These are phyloP conservation scores for Emmonsia crescens DNA, from an alignment of 2,329 filamentous ascomycete genomes.

Conservation along the genomic window DNA sequence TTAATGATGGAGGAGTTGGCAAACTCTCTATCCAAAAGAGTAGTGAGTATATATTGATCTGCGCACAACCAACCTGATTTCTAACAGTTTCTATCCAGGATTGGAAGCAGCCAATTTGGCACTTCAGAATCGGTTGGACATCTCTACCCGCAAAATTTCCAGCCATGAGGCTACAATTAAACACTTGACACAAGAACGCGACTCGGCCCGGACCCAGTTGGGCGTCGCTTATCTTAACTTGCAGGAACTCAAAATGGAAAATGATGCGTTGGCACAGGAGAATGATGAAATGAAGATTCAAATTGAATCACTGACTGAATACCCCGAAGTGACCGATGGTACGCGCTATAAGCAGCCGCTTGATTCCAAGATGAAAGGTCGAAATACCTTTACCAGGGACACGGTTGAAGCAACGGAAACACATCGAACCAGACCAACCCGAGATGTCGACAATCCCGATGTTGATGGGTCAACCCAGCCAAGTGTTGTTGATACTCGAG, in stretches of 20 bases:
- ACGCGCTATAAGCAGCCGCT: not conserved
- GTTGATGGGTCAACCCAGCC: not conserved
- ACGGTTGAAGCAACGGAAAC: not conserved
- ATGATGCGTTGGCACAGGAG: slow-evolving; percentile 27
- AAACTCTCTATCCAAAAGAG: slow-evolving; percentile 27
- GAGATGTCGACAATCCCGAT: not conserved
- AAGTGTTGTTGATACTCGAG: not conserved
- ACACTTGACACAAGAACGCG: slow-evolving; percentile 45
- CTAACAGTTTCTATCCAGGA: slow-evolving; percentile 23
- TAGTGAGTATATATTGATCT: slow-evolving; percentile 21
- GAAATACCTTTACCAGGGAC: not conserved
- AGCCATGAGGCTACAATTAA: slow-evolving; percentile 45
- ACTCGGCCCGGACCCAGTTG: slow-evolving; percentile 47
- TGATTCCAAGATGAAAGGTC: not conserved
- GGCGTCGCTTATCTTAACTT: slow-evolving; percentile 45
- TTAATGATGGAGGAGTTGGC: slow-evolving; percentile 24
- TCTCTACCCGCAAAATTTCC: slow-evolving; percentile 44
- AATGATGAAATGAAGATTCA: slow-evolving; percentile 30
- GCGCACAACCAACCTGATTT: slow-evolving; percentile 20
- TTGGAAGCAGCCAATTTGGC: slow-evolving; percentile 44
- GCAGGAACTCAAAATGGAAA: slow-evolving; percentile 34
- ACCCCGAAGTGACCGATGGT: not conserved
- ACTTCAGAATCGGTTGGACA: slow-evolving; percentile 45
- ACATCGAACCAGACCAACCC: not conserved
- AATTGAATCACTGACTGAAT: slow-evolving; percentile 19